Conservation (phyloP, 2,329 filamentous ascomycete species). For the Pyrenochaeta sp. region DNA sequence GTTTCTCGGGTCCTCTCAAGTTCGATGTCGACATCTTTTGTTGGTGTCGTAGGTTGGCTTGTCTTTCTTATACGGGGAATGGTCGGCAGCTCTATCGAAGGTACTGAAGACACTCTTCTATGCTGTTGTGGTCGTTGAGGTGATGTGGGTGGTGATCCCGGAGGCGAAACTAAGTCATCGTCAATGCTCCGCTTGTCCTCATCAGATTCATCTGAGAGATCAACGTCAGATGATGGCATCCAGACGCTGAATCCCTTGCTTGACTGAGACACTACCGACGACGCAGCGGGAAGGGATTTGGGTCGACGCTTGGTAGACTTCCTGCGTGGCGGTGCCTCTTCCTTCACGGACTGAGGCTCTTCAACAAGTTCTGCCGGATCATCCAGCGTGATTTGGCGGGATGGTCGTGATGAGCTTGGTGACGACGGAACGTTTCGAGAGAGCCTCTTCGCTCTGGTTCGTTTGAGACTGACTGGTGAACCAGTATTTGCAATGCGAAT, state of each 20-base stretch:
- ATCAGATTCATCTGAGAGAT: constrained; percentile 46
- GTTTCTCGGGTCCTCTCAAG: constrained; percentile 19
- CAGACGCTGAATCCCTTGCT: constrained; percentile 59
- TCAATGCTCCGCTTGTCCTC: constrained; percentile 35
- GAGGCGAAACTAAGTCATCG: constrained; percentile 26
- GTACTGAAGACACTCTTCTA: constrained; percentile 58
- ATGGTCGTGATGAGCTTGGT: constrained; percentile 38
- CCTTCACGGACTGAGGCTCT: constrained; percentile 14
- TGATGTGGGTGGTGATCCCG: constrained; percentile 28
- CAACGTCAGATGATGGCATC: constrained; percentile 54
- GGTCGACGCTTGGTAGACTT: constrained; percentile 43
- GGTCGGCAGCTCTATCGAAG: constrained; percentile 55
- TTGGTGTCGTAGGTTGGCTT: constrained; percentile 49
- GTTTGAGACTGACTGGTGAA: constrained; percentile 45
- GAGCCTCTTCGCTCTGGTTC: constrained; percentile 51
- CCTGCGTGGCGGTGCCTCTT: constrained; percentile 34
- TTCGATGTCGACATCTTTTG: constrained; percentile 24
- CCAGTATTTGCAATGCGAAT: constrained; percentile 39
- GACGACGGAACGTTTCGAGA: constrained; percentile 41
- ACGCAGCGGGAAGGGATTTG: constrained; percentile 30
- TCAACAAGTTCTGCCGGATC: constrained; percentile 35
- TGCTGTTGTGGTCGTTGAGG: constrained; percentile 50
- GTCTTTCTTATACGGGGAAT: constrained; percentile 56
- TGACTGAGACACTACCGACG: constrained; percentile 29
- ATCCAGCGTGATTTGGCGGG: constrained; percentile 47